Conservation (phyloP, 2,329 filamentous ascomycete species). For the Fusarium citri region DNA sequence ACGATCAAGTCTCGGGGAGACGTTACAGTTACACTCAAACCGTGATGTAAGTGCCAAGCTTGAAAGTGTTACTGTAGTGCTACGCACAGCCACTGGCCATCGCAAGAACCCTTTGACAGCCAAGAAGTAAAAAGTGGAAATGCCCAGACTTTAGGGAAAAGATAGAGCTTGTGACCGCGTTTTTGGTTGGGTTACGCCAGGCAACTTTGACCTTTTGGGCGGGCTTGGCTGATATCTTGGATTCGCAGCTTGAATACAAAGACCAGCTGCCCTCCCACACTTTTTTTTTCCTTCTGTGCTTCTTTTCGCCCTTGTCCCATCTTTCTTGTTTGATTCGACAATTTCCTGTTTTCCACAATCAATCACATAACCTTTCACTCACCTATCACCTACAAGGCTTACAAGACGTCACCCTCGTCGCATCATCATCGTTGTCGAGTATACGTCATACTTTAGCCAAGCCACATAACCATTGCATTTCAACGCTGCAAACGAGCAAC, state of each 20-base stretch:
- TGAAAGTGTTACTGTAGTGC: constrained; percentile 5
- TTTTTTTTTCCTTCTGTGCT: neutral
- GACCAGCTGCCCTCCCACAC: constrained; percentile 24
- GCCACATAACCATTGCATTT: constrained; percentile 21
- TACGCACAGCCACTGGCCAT: constrained; percentile 31
- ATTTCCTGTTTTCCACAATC: constrained; percentile 22
- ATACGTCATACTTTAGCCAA: neutral
- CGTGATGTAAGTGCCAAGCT: constrained; percentile 36
- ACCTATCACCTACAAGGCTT: constrained; percentile 2
- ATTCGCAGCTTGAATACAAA: constrained; percentile 22
- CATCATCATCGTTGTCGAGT: constrained; percentile 4
- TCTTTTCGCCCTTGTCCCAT: constrained; percentile 2
- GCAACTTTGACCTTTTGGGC: constrained; percentile 18
- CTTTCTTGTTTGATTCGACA: neutral
- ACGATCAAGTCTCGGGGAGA: neutral
- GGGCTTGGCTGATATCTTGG: constrained; percentile 27
- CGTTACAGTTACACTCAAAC: neutral
- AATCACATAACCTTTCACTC: neutral
- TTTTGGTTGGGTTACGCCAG: constrained; percentile 15
- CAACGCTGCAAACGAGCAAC: constrained; percentile 18
- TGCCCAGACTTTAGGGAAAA: constrained; percentile 3
- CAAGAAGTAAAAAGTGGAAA: constrained; percentile 37
- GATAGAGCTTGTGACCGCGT: constrained; percentile 25
- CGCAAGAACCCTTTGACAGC: constrained; percentile 14
- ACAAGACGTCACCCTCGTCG: constrained; percentile 20